These are phyloP conservation scores for Groenewaldozyma sp. DNA, from an alignment of 1,139 yeast genomes.

Conservation along the genomic window DNA sequence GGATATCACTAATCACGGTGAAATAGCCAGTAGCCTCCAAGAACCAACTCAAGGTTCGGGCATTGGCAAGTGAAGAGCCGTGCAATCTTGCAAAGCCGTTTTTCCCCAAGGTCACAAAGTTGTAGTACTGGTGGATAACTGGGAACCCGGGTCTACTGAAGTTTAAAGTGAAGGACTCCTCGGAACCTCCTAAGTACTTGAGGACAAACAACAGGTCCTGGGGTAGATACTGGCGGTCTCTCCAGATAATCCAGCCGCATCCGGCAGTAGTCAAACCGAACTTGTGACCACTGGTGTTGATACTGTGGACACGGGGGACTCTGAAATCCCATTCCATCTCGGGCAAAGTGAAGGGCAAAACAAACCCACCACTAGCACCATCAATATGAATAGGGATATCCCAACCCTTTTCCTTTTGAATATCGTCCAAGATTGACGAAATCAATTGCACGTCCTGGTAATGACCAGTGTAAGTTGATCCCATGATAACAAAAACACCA, in stretches of 20 bases:
- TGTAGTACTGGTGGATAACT: constrained; percentile 78
- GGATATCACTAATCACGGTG: constrained; percentile 71
- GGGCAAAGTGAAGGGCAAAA: constrained; percentile 77
- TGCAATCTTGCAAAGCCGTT: constrained; percentile 62
- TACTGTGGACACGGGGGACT: constrained; percentile 65
- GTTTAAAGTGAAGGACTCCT: constrained; percentile 77
- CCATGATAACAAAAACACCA: constrained; percentile 81
- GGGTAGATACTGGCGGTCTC: constrained; percentile 55
- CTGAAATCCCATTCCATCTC: constrained; percentile 76
- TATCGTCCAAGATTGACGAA: constrained; percentile 51
- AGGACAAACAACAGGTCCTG: constrained; percentile 64
- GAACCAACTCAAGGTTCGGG: constrained; percentile 57
- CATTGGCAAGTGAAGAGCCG: constrained; percentile 54
- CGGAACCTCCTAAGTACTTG: constrained; percentile 82
- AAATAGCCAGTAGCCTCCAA: constrained; percentile 59
- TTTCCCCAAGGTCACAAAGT: constrained; percentile 59
- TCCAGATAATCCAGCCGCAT: constrained; percentile 88
- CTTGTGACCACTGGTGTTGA: constrained; percentile 92
- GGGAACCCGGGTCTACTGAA: constrained; percentile 92
- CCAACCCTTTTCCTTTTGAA: constrained; percentile 57
- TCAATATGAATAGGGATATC: constrained; percentile 82
- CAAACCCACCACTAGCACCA: constrained; percentile 87
- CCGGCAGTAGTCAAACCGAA: constrained; percentile 88
- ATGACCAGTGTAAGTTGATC: constrained; percentile 90
- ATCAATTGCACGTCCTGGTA: constrained; percentile 69